Conservation (phyloP, 1,139 yeast species). For the Candida tropicalis region DNA sequence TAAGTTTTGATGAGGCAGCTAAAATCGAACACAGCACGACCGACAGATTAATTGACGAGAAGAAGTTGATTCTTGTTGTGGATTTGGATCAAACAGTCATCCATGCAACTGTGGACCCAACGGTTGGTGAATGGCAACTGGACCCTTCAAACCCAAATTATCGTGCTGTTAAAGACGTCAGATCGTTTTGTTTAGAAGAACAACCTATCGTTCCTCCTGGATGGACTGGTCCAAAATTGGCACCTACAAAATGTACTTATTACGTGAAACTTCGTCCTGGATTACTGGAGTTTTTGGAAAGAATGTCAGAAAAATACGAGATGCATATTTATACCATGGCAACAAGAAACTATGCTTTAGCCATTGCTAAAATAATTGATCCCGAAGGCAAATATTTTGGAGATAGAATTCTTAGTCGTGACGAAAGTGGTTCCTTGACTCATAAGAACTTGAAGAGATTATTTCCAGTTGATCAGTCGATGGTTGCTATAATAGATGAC, state of each 20-base stretch:
- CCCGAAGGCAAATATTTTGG: conserved; percentile 88
- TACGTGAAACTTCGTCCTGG: conserved; percentile 95
- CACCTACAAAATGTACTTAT: conserved; percentile 73
- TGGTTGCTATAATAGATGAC: conserved; percentile 97
- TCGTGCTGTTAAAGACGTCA: conserved; percentile 80
- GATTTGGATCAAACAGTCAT: conserved; percentile 97
- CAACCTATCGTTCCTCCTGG: conserved; percentile 63
- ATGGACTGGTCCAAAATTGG: conserved; percentile 58
- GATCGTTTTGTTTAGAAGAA: conserved; percentile 76
- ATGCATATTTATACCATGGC: conserved; percentile 99
- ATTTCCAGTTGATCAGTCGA: conserved; percentile 93
- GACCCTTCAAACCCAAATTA: conserved; percentile 86
- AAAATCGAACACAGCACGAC: conserved; percentile 75
- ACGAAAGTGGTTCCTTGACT: conserved; percentile 91
- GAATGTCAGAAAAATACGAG: conserved; percentile 70
- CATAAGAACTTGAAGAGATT: conserved; percentile 86
- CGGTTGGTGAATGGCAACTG: conserved; percentile 94
- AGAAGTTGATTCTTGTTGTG: conserved; percentile 84
- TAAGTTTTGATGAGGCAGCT: conserved; percentile 84
- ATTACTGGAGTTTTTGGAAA: conserved; percentile 65
- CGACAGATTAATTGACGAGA: conserved; percentile 58
- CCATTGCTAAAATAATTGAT: conserved; percentile 88
- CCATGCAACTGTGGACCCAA: conserved; percentile 97
- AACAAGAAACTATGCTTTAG: conserved; percentile 90
- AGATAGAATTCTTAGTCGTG: conserved; percentile 87